Conservation (phyloP, 108 stramenopile species). For the Epithemia pelagica region DNA sequence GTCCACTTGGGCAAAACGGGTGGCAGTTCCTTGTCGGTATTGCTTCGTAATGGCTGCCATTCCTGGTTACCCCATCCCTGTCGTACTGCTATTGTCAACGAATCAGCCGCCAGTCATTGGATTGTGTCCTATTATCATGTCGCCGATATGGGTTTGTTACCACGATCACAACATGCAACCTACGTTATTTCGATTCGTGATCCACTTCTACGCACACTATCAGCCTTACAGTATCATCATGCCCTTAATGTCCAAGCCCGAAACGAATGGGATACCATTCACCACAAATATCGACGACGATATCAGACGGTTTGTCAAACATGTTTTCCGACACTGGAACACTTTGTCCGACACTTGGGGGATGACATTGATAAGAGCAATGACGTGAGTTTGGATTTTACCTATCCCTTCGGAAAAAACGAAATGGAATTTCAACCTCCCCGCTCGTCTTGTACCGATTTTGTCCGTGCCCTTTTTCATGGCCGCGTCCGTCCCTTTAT, state of each 20-base stretch:
- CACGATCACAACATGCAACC: conserved; percentile 19
- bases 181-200: conserved; percentile 47
- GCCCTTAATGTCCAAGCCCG: conserved; percentile 9
- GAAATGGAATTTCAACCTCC: conserved; percentile 10
- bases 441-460: conserved; percentile 9
- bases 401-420: conserved; percentile 33
- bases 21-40: conserved; percentile 45
- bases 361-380: not conserved
- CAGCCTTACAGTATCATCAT: conserved; percentile 41
- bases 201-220: conserved; percentile 47
- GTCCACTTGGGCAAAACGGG: conserved; percentile 65
- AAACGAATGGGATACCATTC: conserved; percentile 1
- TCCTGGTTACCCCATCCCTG: conserved; percentile 10
- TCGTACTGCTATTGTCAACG: conserved; percentile 4
- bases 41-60: conserved; percentile 48
- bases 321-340: conserved; percentile 42
- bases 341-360: conserved; percentile 19
- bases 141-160: conserved; percentile 34
- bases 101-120: conserved; percentile 6
- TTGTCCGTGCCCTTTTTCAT: conserved; percentile 19
- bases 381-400: conserved; percentile 11
- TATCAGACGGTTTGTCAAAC: conserved; percentile 13
- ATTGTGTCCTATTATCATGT: conserved; percentile 43
- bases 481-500: conserved; percentile 29
- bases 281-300: not conserved